Base-by-base conservation (phyloP, 2,329 filamentous ascomycete genomes). In the Epichloe amarillans region DNA sequence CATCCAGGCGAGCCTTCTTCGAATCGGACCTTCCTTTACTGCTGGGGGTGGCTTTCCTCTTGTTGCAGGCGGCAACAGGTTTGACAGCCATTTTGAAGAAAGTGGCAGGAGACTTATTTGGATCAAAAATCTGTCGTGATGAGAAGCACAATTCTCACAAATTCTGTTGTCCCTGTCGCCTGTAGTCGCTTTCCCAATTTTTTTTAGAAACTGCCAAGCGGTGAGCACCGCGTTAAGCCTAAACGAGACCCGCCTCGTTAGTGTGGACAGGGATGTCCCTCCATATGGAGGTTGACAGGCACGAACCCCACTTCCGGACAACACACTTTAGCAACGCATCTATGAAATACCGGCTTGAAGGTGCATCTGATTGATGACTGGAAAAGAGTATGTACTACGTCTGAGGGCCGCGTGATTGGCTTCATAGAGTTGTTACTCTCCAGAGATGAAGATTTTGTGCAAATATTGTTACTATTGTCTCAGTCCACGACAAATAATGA, bases 31-130 rank as follows among this genome's bases (percentile, higher is more conserved):
- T 69, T 43, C 69, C 65, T 62, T 76, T 79, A 37, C 64, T 63
- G 36, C 59, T 61, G 7, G 70, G 26, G 26, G 69, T 65, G 36
- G 72, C 70, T 66, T 83, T 84, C 57, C 80, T 71, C 68, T 84
- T 84, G 53, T 67, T 72, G 47, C 74, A 75, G 37, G 66, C 64
- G 44, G 67, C 66, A 49, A 69, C 65, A 52, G 63, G 61, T 61
- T 74, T 78, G 12, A 70, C 70, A 36, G 73, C 73, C 75, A 79
- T 78, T 53, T 30, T 47, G 21, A 36, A 50, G 35, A 42, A 46
- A 37, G 14, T 43, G 33, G 50, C 50, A 48, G 43, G 19, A 36
- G 21, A 4, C 14, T n/a, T 30, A 14, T 26, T 26, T 10, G 30
- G 33, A 7, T 10, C 19, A 14, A 3, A 6, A 26, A 36, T 14